Conservation (phyloP, 192 early-diverging fungal species). For the Phlyctochytrium arcticum region DNA sequence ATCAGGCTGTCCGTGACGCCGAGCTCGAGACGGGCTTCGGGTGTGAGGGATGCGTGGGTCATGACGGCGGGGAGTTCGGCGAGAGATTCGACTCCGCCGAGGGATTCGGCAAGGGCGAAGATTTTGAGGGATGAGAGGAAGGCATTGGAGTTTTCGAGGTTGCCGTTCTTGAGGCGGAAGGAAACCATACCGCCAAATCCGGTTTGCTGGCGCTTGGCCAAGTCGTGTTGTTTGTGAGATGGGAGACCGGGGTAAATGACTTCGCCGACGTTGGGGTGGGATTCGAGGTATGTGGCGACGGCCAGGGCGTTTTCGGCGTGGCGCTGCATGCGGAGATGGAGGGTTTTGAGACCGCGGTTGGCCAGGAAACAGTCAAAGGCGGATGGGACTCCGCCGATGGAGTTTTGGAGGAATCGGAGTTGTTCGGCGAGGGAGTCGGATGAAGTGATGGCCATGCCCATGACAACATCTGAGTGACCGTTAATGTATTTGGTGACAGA, state of each 20-base stretch:
- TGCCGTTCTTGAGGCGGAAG: constrained; percentile 81
- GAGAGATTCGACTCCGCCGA: constrained; percentile 94
- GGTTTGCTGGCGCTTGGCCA: constrained; percentile 82
- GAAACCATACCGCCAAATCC: constrained; percentile 98
- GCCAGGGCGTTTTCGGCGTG: constrained; percentile 81
- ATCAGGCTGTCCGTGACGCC: constrained; percentile 94
- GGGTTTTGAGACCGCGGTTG: constrained; percentile 90
- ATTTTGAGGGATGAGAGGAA: constrained; percentile 77
- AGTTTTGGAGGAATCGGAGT: constrained; percentile 91
- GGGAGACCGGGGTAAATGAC: constrained; percentile 93
- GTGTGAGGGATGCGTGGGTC: constrained; percentile 89
- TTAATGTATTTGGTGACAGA: constrained; percentile 99
- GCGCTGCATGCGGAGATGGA: constrained; percentile 90
- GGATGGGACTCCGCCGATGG: constrained; percentile 92
- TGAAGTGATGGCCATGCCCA: constrained; percentile 89
- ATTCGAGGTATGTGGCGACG: constrained; percentile 77
- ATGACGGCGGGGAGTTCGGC: constrained; percentile 92
- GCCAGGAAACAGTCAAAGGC: constrained; percentile 98
- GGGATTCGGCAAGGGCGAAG: constrained; percentile 93
- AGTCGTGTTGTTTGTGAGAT: constrained; percentile 86
- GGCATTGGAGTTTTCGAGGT: constrained; percentile 70
- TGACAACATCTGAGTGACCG: constrained; percentile 97
- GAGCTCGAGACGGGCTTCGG: constrained; percentile 76
- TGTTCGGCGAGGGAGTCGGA: constrained; percentile 66
- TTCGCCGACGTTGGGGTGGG: constrained; percentile 64